Conservation (phyloP, 2,329 filamentous ascomycete species). For the Cytospora leucostoma region DNA sequence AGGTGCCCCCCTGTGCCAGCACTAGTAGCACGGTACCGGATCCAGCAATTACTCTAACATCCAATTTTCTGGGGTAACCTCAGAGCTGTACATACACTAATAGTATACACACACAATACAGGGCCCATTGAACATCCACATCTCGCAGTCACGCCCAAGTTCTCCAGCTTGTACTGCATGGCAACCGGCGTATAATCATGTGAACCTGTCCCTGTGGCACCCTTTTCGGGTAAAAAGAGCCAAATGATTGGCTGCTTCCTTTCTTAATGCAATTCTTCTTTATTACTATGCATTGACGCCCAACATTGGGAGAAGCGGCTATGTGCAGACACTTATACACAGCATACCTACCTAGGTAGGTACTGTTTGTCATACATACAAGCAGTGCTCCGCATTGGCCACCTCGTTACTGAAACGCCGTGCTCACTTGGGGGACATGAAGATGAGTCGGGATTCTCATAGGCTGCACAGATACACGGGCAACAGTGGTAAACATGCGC, state of each 20-base stretch:
- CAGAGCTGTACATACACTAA: neutral
- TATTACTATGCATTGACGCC: neutral
- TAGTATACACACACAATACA: neutral
- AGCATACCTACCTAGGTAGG: too few species aligned
- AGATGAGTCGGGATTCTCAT: too few species aligned
- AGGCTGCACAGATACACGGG: neutral
- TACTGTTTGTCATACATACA: too few species aligned
- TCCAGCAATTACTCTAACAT: neutral
- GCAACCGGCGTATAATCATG: too few species aligned
- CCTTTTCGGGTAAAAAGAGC: neutral
- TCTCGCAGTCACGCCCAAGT: too few species aligned
- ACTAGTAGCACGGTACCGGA: neutral
- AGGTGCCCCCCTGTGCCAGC: neutral
- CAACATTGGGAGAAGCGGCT: neutral
- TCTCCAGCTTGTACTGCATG: neutral
- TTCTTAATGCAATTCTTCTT: neutral
- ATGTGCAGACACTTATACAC: neutral
- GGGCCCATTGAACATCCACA: neutral
- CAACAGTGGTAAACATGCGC: neutral
- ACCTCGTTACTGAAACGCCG: too few species aligned
- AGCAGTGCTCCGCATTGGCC: too few species aligned
- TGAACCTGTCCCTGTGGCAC: too few species aligned
- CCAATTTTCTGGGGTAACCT: slow-evolving; percentile 22
- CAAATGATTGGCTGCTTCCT: neutral
- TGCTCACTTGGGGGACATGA: too few species aligned